Evolutionary conservation across 768 basidiomycete species (phyloP), one percentile per base, ranked within the genome.

Genomic region (Collybia mongolica): DNA sequence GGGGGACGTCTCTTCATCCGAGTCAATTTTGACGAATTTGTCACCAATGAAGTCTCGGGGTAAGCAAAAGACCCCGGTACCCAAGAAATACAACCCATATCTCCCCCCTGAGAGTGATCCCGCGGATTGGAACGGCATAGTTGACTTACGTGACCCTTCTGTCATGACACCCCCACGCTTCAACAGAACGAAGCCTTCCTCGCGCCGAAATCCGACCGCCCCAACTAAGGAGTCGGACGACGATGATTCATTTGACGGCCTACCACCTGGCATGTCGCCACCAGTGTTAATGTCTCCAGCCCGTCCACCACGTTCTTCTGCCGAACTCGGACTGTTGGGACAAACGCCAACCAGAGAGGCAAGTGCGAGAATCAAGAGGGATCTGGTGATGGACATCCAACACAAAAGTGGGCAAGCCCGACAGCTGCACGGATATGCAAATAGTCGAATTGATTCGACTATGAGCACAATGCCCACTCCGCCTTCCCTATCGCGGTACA

Each of bases 301-400:
- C 11, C 76, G 71, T 48, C 81, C 77, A 12, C 73, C 75, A 8
- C 68, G 73, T 37, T 75, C 77, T 0, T 71, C 73, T 6, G 71
- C 76, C 29, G 76, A 79, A 55, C 70, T 77, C n/a, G 72, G 71
- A 35, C 69, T 75, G 20, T 63, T 77, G 32, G 78, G 81, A 1
- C 78, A 81, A 41, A 91, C 91, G 2, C 92, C 92, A 0, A 77
- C 74, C 24, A 85, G 80, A 60, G 82, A 84, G 52, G 90, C 89
- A 3, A 88, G 86, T 1, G 72, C 77, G 9, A 76, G 86, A 12
- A 89, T 93, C 45, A 77, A 80, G 44, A 73, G 73, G 24, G 84
- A 86, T 62, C 69, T 91, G 2, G 67, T 92, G 17, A 79, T 76
- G 19, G 76, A 80, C 51, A 70, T 76, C 18, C 77, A 80, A 55